Evolutionary conservation across 495 filamentous ascomycete species (phyloP).

Genomic region (Penicillium soppii): DNA sequence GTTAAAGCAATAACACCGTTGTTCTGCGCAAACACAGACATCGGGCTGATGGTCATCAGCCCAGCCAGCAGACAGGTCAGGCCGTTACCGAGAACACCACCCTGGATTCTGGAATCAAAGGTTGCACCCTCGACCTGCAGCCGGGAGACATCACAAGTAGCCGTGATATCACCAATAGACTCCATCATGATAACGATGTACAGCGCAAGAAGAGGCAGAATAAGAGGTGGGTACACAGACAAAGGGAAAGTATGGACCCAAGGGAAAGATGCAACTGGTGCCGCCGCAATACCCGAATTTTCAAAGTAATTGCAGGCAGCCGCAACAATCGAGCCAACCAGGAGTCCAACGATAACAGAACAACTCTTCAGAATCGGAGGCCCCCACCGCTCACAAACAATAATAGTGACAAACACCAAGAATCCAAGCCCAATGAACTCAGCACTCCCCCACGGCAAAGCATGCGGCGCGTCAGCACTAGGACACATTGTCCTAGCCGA

Average conservation of each 20-base stretch:
- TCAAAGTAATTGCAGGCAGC: constrained; percentile 85
- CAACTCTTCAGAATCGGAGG: constrained; percentile 74
- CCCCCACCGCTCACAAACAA: constrained; percentile 81
- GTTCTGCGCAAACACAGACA: constrained; percentile 82
- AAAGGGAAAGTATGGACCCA: constrained; percentile 90
- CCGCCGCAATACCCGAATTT: constrained; percentile 59
- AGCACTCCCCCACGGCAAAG: constrained; percentile 83
- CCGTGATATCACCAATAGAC: constrained; percentile 69
- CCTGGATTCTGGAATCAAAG: constrained; percentile 89
- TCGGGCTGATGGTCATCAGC: constrained; percentile 80
- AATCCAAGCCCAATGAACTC: constrained; percentile 91
- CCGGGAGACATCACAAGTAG: constrained; percentile 73
- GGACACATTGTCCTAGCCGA: constrained; percentile 65
- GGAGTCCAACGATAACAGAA: constrained; percentile 75
- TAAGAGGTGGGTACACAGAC: constrained; percentile 76
- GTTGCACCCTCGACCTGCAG: constrained; percentile 75
- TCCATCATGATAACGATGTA: constrained; percentile 90
- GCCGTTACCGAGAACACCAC: constrained; percentile 76
- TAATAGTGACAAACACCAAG: constrained; percentile 85
- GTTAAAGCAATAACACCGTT: constrained; percentile 92
- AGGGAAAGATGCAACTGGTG: constrained; percentile 80
- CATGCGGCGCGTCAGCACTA: constrained; percentile 67
- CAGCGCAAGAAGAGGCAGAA: constrained; percentile 80
- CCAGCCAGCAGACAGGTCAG: constrained; percentile 77
- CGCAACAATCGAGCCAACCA: constrained; percentile 86